Conservation (phyloP, 75 land plant genomes). For the Sequoiadendron giganteum region DNA sequence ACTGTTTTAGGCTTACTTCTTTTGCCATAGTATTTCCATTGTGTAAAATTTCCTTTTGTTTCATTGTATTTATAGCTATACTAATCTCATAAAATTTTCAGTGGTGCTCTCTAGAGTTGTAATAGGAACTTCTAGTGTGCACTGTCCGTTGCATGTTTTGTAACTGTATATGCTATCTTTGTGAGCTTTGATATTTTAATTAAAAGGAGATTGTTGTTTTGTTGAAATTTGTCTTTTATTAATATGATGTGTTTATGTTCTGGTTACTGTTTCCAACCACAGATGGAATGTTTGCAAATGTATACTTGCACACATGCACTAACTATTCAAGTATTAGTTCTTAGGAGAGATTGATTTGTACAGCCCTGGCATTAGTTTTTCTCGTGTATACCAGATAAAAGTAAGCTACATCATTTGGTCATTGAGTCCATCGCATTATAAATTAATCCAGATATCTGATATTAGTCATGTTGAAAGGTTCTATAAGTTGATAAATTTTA, state of each 20-base stretch:
- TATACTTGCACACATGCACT: neutral
- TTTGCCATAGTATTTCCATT: no score
- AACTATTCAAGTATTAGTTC: no score
- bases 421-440: neutral
- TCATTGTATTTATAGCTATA: neutral
- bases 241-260: no score
- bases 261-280: neutral
- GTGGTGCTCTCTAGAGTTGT: neutral
- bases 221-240: neutral
- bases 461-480: neutral
- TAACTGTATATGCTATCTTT: neutral
- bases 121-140: neutral
- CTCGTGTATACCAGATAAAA: neutral
- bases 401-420: neutral
- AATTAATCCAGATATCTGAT: neutral
- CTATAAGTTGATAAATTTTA: neutral
- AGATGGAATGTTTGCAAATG: neutral
- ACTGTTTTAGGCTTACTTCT: no score
- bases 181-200: neutral
- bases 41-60: neutral
- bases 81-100: neutral
- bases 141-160: neutral
- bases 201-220: no score
- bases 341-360: neutral
- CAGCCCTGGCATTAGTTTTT: neutral